phyloP scores from a whole-genome alignment of 2,329 filamentous ascomycete genomes.

The Macrophomina phaseolina region DNA sequence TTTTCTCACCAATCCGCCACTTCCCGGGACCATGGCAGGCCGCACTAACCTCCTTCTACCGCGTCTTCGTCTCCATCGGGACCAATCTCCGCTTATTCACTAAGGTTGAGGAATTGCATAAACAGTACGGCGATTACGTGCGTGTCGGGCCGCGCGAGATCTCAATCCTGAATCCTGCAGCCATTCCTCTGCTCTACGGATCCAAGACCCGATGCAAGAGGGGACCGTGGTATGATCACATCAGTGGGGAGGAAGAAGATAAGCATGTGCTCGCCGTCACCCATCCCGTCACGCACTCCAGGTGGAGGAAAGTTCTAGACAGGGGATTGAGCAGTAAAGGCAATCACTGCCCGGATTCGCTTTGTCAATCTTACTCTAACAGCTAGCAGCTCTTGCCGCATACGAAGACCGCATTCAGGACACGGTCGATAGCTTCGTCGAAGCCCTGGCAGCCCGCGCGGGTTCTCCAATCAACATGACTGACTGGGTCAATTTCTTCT shows the following conservation, averaged over 20 bases:
- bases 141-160: conserved; percentile 34
- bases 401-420: conserved; percentile 43
- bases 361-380: not conserved
- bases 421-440: conserved; percentile 37
- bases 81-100: conserved; percentile 1
- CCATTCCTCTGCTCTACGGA: conserved; percentile 33
- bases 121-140: conserved; percentile 27
- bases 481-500: conserved; percentile 48
- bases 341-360: too few species aligned
- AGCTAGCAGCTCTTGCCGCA: not conserved
- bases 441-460: conserved; percentile 35
- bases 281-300: conserved; percentile 34
- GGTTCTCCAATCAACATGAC: conserved; percentile 36
- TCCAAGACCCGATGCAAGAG: conserved; percentile 46
- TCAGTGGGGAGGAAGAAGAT: conserved; percentile 33
- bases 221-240: conserved; percentile 36
- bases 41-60: conserved; percentile 19
- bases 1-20: conserved; percentile 47
- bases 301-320: conserved; percentile 40
- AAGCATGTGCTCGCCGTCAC: conserved; percentile 31
- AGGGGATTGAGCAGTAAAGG: conserved; percentile 39
- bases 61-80: not conserved
- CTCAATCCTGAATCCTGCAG: conserved; percentile 35
- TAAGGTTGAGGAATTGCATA: conserved; percentile 21
- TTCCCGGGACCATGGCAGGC: conserved; percentile 24